phyloP scores from a whole-genome alignment of 2,329 filamentous ascomycete genomes.

The Fusarium pseudoanthophilum region DNA sequence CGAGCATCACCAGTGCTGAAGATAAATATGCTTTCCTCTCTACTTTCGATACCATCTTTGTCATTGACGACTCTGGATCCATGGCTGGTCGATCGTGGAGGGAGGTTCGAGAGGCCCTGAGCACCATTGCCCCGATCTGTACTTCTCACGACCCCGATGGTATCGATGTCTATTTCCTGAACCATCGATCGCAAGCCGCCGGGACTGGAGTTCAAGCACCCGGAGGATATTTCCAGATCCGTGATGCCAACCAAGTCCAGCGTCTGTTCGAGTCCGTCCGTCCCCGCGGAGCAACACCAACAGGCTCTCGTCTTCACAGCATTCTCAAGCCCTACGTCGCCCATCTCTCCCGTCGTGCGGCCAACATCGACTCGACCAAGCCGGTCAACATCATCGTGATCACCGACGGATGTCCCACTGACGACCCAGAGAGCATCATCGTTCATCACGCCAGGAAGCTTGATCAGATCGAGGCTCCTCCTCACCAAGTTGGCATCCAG shows the following conservation, averaged over 20 bases:
- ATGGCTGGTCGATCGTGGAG: conserved; percentile 84
- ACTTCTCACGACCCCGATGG: conserved; percentile 83
- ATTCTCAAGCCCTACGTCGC: conserved; percentile 80
- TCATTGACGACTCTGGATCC: conserved; percentile 91
- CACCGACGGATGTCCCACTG: conserved; percentile 85
- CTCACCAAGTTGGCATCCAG: conserved; percentile 89
- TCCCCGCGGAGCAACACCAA: conserved; percentile 77
- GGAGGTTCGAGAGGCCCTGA: conserved; percentile 77
- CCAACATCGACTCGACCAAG: conserved; percentile 64
- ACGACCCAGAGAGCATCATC: conserved; percentile 80
- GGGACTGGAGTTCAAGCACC: conserved; percentile 54
- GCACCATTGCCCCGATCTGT: conserved; percentile 83
- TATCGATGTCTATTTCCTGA: conserved; percentile 92
- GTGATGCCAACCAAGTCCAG: conserved; percentile 65
- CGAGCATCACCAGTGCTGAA: conserved; percentile 59
- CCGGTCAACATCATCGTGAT: conserved; percentile 93
- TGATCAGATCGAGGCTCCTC: conserved; percentile 74
- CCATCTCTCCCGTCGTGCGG: conserved; percentile 50
- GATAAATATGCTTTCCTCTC: conserved; percentile 80
- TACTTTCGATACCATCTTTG: conserved; percentile 86
- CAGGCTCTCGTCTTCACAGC: conserved; percentile 74
- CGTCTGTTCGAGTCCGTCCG: conserved; percentile 75
- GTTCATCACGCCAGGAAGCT: conserved; percentile 75
- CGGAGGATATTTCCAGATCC: conserved; percentile 73
- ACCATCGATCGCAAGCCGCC: conserved; percentile 63